phyloP scores from a whole-genome alignment of 768 basidiomycete species.

The Tylopilus intermedius region DNA sequence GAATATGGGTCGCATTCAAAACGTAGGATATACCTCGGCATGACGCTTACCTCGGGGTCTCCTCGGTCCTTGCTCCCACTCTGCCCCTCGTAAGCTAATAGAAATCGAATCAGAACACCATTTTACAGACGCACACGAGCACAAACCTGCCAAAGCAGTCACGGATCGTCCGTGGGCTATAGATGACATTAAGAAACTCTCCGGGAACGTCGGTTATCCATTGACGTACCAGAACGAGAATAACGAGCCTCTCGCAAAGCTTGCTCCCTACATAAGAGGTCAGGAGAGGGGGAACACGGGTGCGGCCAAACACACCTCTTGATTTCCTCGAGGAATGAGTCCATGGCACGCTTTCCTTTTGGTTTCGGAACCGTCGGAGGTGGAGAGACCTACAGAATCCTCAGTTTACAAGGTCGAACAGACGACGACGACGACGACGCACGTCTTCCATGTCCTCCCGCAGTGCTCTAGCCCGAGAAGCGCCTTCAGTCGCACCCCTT shows the following conservation, averaged over 20 bases:
- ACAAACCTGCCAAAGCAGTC: slow-evolving; percentile 82
- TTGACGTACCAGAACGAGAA: slow-evolving; percentile 53
- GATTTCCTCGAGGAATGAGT: slow-evolving; percentile 92
- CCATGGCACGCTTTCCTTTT: slow-evolving; percentile 95
- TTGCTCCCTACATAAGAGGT: slow-evolving; percentile 66
- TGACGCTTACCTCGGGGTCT: slow-evolving; percentile 66
- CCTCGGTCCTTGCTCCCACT: slow-evolving; percentile 87
- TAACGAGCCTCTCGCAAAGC: slow-evolving; percentile 85
- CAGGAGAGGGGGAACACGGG: neutral
- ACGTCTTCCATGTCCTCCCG: slow-evolving; percentile 32
- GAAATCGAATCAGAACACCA: slow-evolving; percentile 1
- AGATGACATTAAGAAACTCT: slow-evolving; percentile 2
- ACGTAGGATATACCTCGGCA: neutral
- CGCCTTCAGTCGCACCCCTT: slow-evolving; percentile 26
- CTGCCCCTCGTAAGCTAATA: slow-evolving; percentile 78
- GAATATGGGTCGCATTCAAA: slow-evolving; percentile 2
- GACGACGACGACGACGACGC: slow-evolving; percentile 16
- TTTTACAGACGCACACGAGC: neutral
- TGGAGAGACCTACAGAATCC: slow-evolving; percentile 47
- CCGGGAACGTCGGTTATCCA: neutral
- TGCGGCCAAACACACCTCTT: slow-evolving; percentile 58
- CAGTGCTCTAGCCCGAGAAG: slow-evolving; percentile 30
- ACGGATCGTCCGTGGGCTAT: slow-evolving; percentile 69
- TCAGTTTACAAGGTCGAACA: slow-evolving; percentile 2
- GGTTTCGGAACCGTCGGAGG: slow-evolving; percentile 57